Evolutionary conservation across 768 basidiomycete genomes (phyloP).

Genomic region (Leucocoprinus leucothites): DNA sequence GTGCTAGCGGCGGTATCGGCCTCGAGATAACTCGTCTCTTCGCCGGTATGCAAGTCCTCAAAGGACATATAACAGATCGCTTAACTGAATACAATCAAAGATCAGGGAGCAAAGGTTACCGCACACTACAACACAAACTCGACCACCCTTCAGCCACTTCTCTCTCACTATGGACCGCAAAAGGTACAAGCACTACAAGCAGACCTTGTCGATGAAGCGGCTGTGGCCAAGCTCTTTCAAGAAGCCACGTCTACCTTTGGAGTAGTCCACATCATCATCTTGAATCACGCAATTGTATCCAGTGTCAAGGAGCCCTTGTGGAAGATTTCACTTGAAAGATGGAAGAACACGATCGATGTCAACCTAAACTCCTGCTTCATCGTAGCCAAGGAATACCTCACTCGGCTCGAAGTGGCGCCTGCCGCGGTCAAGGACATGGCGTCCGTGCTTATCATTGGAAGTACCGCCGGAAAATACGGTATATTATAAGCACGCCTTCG

Average conservation of each 20-base stretch:
- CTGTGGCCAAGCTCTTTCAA: constrained; percentile 48
- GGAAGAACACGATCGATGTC: constrained; percentile 56
- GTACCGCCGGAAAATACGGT: constrained; percentile 36
- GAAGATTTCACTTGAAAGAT: constrained; percentile 58
- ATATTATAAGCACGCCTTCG: too few relatives aligned
- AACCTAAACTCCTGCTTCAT: constrained; percentile 71
- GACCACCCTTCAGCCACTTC: constrained; percentile 38
- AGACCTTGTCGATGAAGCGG: constrained; percentile 53
- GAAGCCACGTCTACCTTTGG: constrained; percentile 38
- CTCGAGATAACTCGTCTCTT: constrained; percentile 58
- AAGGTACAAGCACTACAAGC: constrained; percentile 45
- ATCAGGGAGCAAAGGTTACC: constrained; percentile 67
- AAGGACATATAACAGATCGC: too few relatives aligned
- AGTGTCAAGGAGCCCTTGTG: constrained; percentile 45
- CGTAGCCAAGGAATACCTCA: constrained; percentile 58
- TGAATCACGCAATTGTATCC: constrained; percentile 61
- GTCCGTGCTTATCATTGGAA: constrained; percentile 63
- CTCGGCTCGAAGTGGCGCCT: constrained; percentile 35
- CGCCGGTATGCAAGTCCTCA: constrained; percentile 35
- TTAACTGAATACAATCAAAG: constrained; percentile 30
- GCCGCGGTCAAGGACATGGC: constrained; percentile 51
- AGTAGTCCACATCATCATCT: constrained; percentile 52
- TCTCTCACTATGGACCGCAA: constrained; percentile 30
- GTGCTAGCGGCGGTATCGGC: constrained; percentile 77
- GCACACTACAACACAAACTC: constrained; percentile 66